Evolutionary conservation across 257 asterid genomes (phyloP).

Genomic region (Mitragyna speciosa): DNA sequence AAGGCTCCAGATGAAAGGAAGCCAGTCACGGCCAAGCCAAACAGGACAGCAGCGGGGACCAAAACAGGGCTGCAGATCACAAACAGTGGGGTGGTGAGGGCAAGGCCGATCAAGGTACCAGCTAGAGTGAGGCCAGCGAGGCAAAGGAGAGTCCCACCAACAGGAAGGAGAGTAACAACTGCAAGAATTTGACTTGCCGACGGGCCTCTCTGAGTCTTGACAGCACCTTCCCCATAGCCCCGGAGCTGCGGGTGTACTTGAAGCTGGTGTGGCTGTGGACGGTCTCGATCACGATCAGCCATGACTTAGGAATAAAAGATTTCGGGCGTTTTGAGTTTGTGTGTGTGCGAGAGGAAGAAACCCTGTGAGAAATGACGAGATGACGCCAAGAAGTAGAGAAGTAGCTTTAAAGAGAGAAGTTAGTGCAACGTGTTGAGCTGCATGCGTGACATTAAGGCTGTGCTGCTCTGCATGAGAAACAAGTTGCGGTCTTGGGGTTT

Average conservation of each 20-base stretch:
- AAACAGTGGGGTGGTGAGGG: constrained; percentile 65
- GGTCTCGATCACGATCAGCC: constrained; percentile 48
- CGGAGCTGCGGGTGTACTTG: constrained; percentile 43
- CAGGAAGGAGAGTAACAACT: constrained; percentile 58
- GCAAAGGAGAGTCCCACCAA: constrained; percentile 57
- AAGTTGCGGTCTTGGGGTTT: constrained; percentile 35
- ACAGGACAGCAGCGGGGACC: constrained; percentile 55
- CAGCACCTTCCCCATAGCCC: constrained; percentile 37
- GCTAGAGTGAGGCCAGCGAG: constrained; percentile 58
- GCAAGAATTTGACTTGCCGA: constrained; percentile 61
- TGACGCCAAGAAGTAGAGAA: not conserved
- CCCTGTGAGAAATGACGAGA: not conserved
- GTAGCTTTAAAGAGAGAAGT: constrained; percentile 26
- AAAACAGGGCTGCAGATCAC: constrained; percentile 73
- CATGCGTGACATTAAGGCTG: constrained; percentile 29
- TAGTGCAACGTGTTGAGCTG: constrained; percentile 63
- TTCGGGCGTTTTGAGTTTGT: not conserved
- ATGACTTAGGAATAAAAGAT: constrained; percentile 2
- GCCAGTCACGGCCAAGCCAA: constrained; percentile 60
- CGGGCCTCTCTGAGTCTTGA: constrained; percentile 52
- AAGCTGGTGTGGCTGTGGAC: constrained; percentile 52
- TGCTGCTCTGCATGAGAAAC: constrained; percentile 52
- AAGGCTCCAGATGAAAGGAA: constrained; percentile 75
- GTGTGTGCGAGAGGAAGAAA: constrained; percentile 9
- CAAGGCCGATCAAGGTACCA: constrained; percentile 62